A percentile compares a stretch with the other conserved stretches of the same genome.
These are phyloP conservation scores for Gastrolobium villosum DNA, from an alignment of 306 rosid genomes.

Conservation along the genomic window DNA sequence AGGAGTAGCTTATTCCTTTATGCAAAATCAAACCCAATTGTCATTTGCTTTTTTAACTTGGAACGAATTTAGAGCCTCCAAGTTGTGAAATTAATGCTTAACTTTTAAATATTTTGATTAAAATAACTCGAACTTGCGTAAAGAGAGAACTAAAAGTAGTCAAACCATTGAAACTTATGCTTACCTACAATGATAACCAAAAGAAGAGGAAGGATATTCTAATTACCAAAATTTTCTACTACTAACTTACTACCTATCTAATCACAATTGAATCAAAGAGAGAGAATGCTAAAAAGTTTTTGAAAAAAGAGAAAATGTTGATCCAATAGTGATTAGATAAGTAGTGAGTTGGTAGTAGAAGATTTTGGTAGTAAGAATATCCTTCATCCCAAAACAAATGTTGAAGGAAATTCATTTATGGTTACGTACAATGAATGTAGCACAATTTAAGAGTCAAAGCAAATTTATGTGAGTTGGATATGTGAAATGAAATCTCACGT, in stretches of 20 bases:
- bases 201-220: too few species aligned
- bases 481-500: slow-evolving; percentile 43
- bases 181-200: background rate
- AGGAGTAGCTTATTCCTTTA: background rate
- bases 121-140: background rate
- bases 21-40: background rate
- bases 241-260: too few species aligned
- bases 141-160: slow-evolving; percentile 15
- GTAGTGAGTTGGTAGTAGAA: too few species aligned
- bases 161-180: background rate
- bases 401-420: background rate
- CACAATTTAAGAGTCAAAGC: slow-evolving; percentile 10
- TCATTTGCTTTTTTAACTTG: background rate
- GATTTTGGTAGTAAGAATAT: too few species aligned
- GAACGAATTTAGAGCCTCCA: slow-evolving; percentile 13
- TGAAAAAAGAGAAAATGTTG: too few species aligned
- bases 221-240: too few species aligned
- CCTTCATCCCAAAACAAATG: too few species aligned
- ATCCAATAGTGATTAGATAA: too few species aligned
- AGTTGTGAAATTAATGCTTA: background rate
- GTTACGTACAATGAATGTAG: slow-evolving; percentile 37
- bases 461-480: slow-evolving; percentile 27
- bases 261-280: too few species aligned
- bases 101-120: background rate
- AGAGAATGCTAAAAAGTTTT: too few species aligned